Evolutionary conservation across 768 basidiomycete species (phyloP).

Genomic region (Mycena vitilis): DNA sequence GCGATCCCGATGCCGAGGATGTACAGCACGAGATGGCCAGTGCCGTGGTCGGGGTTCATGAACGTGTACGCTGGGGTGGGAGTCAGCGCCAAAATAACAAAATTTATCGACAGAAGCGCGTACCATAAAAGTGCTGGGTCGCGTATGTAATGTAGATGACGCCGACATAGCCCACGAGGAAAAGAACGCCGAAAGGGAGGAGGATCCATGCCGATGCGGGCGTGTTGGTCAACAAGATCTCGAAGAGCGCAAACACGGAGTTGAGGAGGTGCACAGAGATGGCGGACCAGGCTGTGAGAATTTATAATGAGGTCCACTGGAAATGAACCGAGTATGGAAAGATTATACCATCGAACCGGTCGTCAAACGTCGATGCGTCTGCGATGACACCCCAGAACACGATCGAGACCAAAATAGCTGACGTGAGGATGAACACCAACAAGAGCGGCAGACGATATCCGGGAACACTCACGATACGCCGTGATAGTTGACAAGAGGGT

Average conservation of each 20-base stretch:
- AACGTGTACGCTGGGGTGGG: slow-evolving; percentile 56
- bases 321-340: background rate
- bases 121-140: slow-evolving; percentile 63
- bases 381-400: slow-evolving; percentile 38
- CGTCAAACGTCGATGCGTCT: slow-evolving; percentile 21
- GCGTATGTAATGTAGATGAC: slow-evolving; percentile 61
- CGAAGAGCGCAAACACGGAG: slow-evolving; percentile 55
- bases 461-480: slow-evolving; percentile 52
- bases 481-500: slow-evolving; percentile 52
- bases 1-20: slow-evolving; percentile 39
- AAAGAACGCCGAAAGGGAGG: slow-evolving; percentile 48
- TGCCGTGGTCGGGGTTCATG: slow-evolving; percentile 52
- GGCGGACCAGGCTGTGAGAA: slow-evolving; percentile 52
- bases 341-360: slow-evolving; percentile 22
- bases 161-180: slow-evolving; percentile 58
- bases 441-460: background rate
- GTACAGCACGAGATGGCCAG: slow-evolving; percentile 54
- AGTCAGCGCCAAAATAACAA: background rate
- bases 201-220: slow-evolving; percentile 53
- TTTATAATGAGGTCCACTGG: background rate
- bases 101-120: slow-evolving; percentile 21
- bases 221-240: slow-evolving; percentile 55
- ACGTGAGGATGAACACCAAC: background rate
- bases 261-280: slow-evolving; percentile 61
- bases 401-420: slow-evolving; percentile 45